A percentile compares a stretch with the other conserved stretches of the same genome.
phyloP scores from a whole-genome alignment of 2,329 filamentous ascomycete species.

The Colletotrichum plurivorum region DNA sequence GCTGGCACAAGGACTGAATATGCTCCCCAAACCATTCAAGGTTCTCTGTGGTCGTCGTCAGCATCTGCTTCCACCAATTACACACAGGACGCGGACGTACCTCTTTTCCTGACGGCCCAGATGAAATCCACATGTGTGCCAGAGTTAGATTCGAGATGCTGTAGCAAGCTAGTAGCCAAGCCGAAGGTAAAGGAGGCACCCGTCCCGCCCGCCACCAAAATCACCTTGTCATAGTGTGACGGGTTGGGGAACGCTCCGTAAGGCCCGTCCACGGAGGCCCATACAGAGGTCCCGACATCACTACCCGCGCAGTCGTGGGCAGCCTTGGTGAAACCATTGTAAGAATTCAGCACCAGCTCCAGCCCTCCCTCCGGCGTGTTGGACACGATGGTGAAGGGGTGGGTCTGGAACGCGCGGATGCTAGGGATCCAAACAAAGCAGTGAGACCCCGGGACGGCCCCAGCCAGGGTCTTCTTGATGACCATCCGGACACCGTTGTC shows the following conservation, averaged over 20 bases:
- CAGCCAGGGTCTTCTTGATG: conserved; percentile 57
- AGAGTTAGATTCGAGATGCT: not conserved
- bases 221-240: conserved; percentile 39
- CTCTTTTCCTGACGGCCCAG: not conserved
- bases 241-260: conserved; percentile 67
- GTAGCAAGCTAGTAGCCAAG: conserved; percentile 7
- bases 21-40: conserved; percentile 19
- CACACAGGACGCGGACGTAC: not conserved
- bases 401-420: conserved; percentile 64
- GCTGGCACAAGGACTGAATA: conserved; percentile 11
- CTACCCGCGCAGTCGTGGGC: conserved; percentile 58
- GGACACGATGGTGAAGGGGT: conserved; percentile 70
- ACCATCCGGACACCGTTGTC: conserved; percentile 60
- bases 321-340: conserved; percentile 66
- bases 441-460: conserved; percentile 53
- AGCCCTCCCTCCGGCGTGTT: conserved; percentile 51
- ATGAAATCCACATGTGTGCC: not conserved
- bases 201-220: conserved; percentile 45
- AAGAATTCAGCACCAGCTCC: conserved; percentile 66
- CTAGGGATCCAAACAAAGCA: conserved; percentile 70
- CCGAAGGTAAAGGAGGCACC: conserved; percentile 46
- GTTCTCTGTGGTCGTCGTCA: conserved; percentile 2
- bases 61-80: not conserved
- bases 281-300: conserved; percentile 56
- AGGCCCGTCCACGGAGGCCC: conserved; percentile 65